A percentile compares a stretch with the other conserved stretches of the same genome.
These are phyloP conservation scores for Buxus sempervirens DNA, from an alignment of 164 flowering plant genomes.

Conservation along the genomic window DNA sequence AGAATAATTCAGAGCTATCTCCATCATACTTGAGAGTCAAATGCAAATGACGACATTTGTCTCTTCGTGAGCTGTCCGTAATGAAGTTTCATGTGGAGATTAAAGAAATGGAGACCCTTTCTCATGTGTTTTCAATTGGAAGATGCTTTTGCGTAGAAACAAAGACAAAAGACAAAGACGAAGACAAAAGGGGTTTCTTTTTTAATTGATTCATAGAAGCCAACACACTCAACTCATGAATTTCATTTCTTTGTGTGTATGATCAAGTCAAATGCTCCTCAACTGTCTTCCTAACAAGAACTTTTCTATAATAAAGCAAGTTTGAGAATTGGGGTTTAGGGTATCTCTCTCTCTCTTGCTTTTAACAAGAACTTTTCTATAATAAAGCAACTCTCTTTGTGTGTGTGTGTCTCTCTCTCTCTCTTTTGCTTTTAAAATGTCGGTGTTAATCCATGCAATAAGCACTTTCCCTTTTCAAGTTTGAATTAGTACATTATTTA, in stretches of 20 bases:
- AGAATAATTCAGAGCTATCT: no score
- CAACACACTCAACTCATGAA: neutral
- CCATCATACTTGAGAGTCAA: neutral
- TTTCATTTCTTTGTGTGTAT: neutral
- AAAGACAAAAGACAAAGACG: neutral
- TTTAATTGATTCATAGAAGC: conserved; percentile 6
- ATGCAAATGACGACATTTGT: conserved; percentile 4
- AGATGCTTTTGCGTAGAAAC: neutral
- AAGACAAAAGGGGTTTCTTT: neutral
- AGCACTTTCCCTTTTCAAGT: neutral
- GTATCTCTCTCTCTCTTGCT: neutral
- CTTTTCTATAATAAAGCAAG: neutral
- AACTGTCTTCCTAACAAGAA: no score
- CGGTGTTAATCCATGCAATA: neutral
- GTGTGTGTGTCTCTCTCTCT: neutral
- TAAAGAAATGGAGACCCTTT: neutral
- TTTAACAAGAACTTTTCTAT: no score
- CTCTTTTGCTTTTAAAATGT: no score
- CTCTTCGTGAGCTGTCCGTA: neutral
- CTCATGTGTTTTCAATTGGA: neutral
- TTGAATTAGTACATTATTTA: no score
- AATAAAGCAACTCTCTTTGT: neutral
- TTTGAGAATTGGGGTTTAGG: neutral
- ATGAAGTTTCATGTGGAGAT: neutral
- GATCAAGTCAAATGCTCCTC: neutral